Evolutionary conservation across 1,284 basidiomycete genomes (phyloP).

Genomic region (Hemileia vastatrix): DNA sequence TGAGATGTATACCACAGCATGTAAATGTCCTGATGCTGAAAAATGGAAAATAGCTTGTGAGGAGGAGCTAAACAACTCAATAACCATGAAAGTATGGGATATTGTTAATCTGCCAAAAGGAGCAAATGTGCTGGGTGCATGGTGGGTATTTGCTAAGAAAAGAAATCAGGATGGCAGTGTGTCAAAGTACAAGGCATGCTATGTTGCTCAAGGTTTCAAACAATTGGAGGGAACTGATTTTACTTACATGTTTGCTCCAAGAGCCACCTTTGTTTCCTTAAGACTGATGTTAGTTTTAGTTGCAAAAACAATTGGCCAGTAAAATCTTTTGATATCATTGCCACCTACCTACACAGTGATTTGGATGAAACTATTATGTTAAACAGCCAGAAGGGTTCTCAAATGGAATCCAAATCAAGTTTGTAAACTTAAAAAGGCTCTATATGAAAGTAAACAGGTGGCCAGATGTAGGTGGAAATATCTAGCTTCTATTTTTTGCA

Average conservation of each 20-base stretch:
- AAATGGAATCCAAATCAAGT: neutral
- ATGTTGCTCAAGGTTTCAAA: conserved; percentile 2
- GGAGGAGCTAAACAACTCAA: no score
- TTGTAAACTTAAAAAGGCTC: neutral
- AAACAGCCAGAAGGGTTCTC: neutral
- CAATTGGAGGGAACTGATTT: neutral
- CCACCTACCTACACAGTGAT: neutral
- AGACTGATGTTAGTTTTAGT: neutral
- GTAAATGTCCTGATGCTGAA: no score
- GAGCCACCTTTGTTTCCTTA: neutral
- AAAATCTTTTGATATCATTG: neutral
- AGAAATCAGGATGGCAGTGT: neutral
- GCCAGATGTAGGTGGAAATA: conserved; percentile 5
- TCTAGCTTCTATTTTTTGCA: neutral
- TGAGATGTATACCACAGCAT: no score
- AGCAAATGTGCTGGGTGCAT: no score
- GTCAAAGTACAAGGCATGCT: neutral
- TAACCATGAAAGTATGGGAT: no score
- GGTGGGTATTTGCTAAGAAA: conserved; percentile 1
- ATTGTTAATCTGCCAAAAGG: no score
- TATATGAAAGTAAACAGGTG: conserved; percentile 3
- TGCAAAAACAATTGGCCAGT: neutral
- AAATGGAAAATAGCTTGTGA: no score
- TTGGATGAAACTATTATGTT: neutral
- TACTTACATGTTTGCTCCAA: neutral